These are phyloP conservation scores for Penicillium egyptiacum DNA, from an alignment of 495 filamentous ascomycete genomes.

Conservation along the genomic window DNA sequence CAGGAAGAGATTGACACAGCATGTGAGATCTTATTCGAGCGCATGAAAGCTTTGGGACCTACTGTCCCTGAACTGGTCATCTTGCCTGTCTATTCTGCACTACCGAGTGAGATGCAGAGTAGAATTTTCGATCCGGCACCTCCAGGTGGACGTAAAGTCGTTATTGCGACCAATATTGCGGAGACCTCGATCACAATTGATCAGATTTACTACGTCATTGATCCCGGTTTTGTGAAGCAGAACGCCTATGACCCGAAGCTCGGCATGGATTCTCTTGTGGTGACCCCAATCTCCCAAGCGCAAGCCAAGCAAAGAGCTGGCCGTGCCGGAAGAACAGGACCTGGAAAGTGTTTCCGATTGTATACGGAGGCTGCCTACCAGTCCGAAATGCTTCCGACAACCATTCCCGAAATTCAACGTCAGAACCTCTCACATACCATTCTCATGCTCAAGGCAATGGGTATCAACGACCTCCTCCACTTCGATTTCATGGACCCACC, in stretches of 20 bases:
- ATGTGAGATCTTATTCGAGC: slow-evolving; percentile 87
- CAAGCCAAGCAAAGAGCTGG: slow-evolving; percentile 95
- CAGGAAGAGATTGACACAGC: slow-evolving; percentile 97
- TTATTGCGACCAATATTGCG: slow-evolving; percentile 98
- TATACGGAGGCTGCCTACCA: slow-evolving; percentile 97
- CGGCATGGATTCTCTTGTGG: slow-evolving; percentile 93
- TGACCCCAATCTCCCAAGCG: slow-evolving; percentile 94
- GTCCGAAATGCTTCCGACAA: slow-evolving; percentile 94
- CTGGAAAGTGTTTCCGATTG: slow-evolving; percentile 92
- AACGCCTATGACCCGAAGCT: slow-evolving; percentile 96
- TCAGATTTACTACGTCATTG: slow-evolving; percentile 94
- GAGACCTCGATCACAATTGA: slow-evolving; percentile 98
- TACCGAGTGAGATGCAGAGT: slow-evolving; percentile 92
- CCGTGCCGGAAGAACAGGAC: slow-evolving; percentile 89
- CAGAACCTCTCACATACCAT: slow-evolving; percentile 95
- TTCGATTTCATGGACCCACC: slow-evolving; percentile 99
- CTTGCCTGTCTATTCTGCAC: slow-evolving; percentile 88
- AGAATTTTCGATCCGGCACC: slow-evolving; percentile 93
- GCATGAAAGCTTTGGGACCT: slow-evolving; percentile 93
- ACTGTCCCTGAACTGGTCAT: slow-evolving; percentile 90
- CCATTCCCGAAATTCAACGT: slow-evolving; percentile 94
- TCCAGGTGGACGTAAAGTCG: slow-evolving; percentile 84
- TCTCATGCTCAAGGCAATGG: slow-evolving; percentile 99
- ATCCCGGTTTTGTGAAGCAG: slow-evolving; percentile 97
- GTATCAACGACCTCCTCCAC: slow-evolving; percentile 94